Conservation (phyloP, 148 eudicot genomes). For the Cornus suecica region DNA sequence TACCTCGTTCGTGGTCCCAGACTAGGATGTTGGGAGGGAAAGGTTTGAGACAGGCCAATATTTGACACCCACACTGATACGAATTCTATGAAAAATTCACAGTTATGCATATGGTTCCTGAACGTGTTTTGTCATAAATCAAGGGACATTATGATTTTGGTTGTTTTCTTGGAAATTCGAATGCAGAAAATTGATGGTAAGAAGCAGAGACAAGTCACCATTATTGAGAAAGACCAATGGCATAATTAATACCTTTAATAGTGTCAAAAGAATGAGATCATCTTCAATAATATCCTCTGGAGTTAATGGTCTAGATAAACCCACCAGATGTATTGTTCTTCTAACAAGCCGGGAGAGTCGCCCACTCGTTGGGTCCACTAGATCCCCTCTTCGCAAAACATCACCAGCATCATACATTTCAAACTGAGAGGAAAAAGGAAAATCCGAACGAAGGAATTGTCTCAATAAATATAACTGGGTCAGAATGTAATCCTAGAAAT, state of each 20-base stretch:
- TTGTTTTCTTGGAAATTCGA: neutral
- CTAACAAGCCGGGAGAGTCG: slow-evolving; percentile 40
- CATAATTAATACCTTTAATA: slow-evolving; percentile 48
- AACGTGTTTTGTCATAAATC: neutral
- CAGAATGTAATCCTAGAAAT: neutral
- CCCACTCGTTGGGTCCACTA: slow-evolving; percentile 47
- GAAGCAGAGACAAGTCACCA: neutral
- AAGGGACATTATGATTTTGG: neutral
- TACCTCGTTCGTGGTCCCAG: neutral
- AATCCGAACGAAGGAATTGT: no score
- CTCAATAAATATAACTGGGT: no score
- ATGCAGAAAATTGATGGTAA: neutral
- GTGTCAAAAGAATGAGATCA: slow-evolving; percentile 41
- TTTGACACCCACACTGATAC: neutral
- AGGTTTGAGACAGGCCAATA: neutral
- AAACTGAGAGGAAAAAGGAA: slow-evolving; percentile 37
- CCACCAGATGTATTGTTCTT: slow-evolving; percentile 35
- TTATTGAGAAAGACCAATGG: neutral
- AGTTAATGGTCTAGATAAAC: slow-evolving; percentile 29
- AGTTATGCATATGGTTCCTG: neutral
- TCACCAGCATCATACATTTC: slow-evolving; percentile 80
- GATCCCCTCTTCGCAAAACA: slow-evolving; percentile 36
- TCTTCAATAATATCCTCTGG: slow-evolving; percentile 36
- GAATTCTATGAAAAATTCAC: neutral
- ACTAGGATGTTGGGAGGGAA: neutral